These are phyloP conservation scores for Ophiostoma angusticollis DNA, from an alignment of 2,329 filamentous ascomycete genomes.

Conservation along the genomic window DNA sequence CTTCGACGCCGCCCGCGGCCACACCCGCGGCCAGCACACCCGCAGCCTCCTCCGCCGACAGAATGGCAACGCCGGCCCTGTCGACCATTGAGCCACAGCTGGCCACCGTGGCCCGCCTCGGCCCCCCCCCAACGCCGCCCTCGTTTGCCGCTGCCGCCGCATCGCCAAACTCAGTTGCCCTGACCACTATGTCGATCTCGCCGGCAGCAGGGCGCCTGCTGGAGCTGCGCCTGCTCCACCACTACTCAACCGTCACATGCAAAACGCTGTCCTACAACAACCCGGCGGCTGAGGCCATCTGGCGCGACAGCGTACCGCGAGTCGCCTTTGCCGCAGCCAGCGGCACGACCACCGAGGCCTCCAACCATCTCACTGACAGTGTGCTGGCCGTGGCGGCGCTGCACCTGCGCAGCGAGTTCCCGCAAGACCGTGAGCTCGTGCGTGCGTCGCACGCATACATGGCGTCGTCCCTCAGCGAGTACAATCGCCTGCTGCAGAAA, in stretches of 20 bases:
- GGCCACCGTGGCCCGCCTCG: constrained; percentile 3
- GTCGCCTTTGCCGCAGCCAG: constrained; percentile 41
- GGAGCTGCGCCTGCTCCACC: constrained; percentile 51
- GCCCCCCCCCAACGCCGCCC: background rate
- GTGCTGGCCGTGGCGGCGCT: constrained; percentile 52
- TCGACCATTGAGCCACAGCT: constrained; percentile 14
- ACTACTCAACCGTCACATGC: constrained; percentile 48
- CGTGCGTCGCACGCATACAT: constrained; percentile 53
- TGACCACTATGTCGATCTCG: constrained; percentile 24
- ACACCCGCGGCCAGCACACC: no score
- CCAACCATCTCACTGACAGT: constrained; percentile 47
- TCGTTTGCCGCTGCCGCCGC: constrained; percentile 24
- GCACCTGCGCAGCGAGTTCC: constrained; percentile 43
- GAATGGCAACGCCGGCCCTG: constrained; percentile 14
- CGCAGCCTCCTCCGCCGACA: constrained; percentile 9
- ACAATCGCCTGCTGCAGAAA: constrained; percentile 40
- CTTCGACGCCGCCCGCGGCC: constrained; percentile 2
- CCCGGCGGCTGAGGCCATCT: constrained; percentile 40
- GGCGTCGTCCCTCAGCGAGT: constrained; percentile 48
- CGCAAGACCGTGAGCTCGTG: constrained; percentile 46
- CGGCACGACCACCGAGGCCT: constrained; percentile 14
- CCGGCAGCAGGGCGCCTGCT: constrained; percentile 31
- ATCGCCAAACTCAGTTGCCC: constrained; percentile 22
- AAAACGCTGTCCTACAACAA: constrained; percentile 45
- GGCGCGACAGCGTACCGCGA: constrained; percentile 46